Base-by-base conservation (phyloP, 1,284 basidiomycete genomes). In the Chondrostereum purpureum region DNA sequence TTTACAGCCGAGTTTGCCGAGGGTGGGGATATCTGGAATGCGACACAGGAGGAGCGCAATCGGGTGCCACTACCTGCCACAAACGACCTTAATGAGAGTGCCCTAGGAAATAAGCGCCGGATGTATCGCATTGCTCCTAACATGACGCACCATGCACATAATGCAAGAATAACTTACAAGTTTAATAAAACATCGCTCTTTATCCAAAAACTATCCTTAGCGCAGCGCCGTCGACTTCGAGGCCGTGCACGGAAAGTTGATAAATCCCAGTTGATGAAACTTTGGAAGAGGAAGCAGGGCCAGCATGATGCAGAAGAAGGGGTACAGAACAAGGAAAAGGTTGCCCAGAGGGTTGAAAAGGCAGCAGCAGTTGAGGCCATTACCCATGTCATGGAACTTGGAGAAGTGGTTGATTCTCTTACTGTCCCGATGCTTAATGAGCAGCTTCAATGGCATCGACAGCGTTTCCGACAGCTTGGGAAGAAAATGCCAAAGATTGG, bases 41-140 rank as follows among this genome's bases (percentile, higher is more conserved):
- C 44, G 1, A 47, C 52, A 20, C 14, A 40, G 8, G 36, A 33
- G 4, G 42, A 55, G 17, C 46, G 47, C n/a, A 42, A 51, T 0
- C 23, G 33, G 2, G 47, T 48, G 5, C 55, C 40, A 16, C 49
- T 58, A 38, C 51, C 48, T 8, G 41, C 53, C 0, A 58, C 55
- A 11, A 58, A 57, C 33, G 53, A 57, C 44, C 49, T 42, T 18
- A 53, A 51, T 41, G 55, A 58, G 33, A 54, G 57, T 3, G 47
- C 47, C 1, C 47, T 58, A 3, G 54, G 56, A 3, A 20, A 38
- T 8, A 8, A 8, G 8, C 36, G 36, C n/a, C n/a, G n/a, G n/a
- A n/a, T n/a, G n/a, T n/a, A n/a, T n/a, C n/a, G n/a, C n/a, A n/a
- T n/a, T n/a, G n/a, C n/a, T n/a, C n/a, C n/a, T n/a, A n/a, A n/a